Evolutionary conservation across 2,329 filamentous ascomycete species (phyloP), one percentile per base, ranked within the genome.

Genomic region (Calcarisporium arbuscula): DNA sequence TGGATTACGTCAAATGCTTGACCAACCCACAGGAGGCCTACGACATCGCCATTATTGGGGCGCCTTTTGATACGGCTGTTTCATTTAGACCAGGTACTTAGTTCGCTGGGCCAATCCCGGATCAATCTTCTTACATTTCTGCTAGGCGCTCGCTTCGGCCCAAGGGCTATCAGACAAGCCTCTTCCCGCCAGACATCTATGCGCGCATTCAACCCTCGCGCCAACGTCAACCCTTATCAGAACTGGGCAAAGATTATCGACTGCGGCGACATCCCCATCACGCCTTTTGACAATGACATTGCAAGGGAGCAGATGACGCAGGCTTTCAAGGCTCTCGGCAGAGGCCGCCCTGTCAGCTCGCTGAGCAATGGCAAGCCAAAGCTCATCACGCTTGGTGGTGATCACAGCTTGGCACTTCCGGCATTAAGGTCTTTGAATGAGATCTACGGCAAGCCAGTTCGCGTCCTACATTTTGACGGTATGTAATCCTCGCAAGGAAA

Each of bases 221-320:
- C 83, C 2, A 71, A 70, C 14, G 70, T 92, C 39, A 92, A 94
- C 56, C 85, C 86, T 0, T 94, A 88, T 61, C 66, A 68, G 26
- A 82, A 74, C 35, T 89, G 83, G 82, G 82, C 84, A 2, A 77
- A 66, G 26, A 74, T 92, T 39, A 64, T 88, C 25, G 86, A 94
- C 64, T 94, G 86, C 57, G 86, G 86, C 29, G 86, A 94, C 54
- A 85, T 92, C 40, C 86, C 86, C 10, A 70, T 89, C 41, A 82
- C 80, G 1, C 85, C 86, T 0, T 80, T 90, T 47, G 85, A 94
- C 62, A 92, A 92, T 54, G 74, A 67, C 0, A 64, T 90, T 2
- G 86, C 86, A 0, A 63, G 89, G 35, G 64, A 66, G 10, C 86
- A 94, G 60, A 90, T 94, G 84, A 81, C 73, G 15, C 74, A 79